Conservation (phyloP, 225 moss, liverwort and hornwort genomes). For the Anthoceros angustus region DNA sequence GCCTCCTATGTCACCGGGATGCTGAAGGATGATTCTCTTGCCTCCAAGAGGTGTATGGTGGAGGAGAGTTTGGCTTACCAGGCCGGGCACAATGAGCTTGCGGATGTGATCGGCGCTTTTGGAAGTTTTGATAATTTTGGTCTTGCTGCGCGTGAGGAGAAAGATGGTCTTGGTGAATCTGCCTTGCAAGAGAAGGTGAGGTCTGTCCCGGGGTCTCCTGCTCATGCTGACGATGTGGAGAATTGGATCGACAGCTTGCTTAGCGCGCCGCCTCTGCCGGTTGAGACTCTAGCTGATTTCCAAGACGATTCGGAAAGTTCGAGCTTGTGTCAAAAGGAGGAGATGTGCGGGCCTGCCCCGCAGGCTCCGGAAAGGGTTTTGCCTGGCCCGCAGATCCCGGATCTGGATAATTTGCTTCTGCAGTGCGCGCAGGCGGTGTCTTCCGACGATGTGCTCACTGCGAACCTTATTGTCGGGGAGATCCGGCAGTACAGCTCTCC, state of each 20-base stretch:
- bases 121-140: not conserved
- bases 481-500: conserved; percentile 3
- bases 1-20: not conserved
- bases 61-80: not conserved
- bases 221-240: not conserved
- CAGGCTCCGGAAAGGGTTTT: not conserved
- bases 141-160: not conserved
- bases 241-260: conserved; percentile 2
- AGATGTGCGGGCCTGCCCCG: not conserved
- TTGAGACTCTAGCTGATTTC: not conserved
- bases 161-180: not conserved
- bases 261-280: not conserved
- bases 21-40: not conserved
- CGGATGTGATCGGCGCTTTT: not conserved
- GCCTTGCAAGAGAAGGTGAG: not conserved
- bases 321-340: not conserved
- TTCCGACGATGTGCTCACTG: not conserved
- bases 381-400: not conserved
- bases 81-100: not conserved
- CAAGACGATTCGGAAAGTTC: not conserved
- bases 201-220: not conserved
- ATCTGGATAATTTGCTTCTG: not conserved
- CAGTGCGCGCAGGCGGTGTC: not conserved
- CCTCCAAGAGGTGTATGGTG: not conserved
- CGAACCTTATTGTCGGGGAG: not conserved